Base-by-base conservation (phyloP, 2,329 filamentous ascomycete genomes). In the Phyllosticta citriasiana region DNA sequence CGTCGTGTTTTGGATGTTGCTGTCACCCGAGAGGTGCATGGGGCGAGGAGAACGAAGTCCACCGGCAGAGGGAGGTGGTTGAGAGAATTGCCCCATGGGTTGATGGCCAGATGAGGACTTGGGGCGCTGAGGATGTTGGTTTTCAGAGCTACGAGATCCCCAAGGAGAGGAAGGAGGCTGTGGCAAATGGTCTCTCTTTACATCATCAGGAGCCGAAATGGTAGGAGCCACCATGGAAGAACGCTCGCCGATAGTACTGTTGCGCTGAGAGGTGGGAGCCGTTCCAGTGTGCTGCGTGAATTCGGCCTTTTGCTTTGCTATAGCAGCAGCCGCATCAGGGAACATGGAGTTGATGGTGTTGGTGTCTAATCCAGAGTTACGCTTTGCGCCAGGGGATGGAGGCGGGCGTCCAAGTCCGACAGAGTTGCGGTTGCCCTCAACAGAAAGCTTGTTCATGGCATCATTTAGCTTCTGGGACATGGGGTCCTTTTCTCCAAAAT, bases 311-410 rank as follows among this genome's bases (percentile, higher is more conserved):
- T 99, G 93, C 64, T 94, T 96, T 26, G 93, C 93, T 73, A 99
- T 97, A n/a, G 94, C 94, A 52, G 93, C 93, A 14, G 94, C 94
- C 53, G 94, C 94, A 78, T 99, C 94, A 6, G 94, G 94, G 74
- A 99, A 99, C 94, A 99, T 97, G 69, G 91, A 91, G 76, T 96
- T 96, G 76, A 99, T 97, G 25, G 91, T 95, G 33, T 88, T 91
- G 4, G 90, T 83, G 72, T 97, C 93, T 61, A 99, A 85, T n/a
- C 88, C 91, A 54, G 94, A 97, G 73, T 96, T 94, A 67, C 94
- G 87, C 79, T 97, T 97, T 57, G 86, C 84, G 57, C 87, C 83
- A 12, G 91, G 85, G 57, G 88, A 89, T 61, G 88, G 85, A 50
- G 89, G 88, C 64, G 88, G 88, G 66, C 93, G 90, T 30, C 77